A percentile compares a stretch with the other conserved stretches of the same genome.
Evolutionary conservation across 257 asterid species (phyloP).

Genomic region (Solanum bukasovii): DNA sequence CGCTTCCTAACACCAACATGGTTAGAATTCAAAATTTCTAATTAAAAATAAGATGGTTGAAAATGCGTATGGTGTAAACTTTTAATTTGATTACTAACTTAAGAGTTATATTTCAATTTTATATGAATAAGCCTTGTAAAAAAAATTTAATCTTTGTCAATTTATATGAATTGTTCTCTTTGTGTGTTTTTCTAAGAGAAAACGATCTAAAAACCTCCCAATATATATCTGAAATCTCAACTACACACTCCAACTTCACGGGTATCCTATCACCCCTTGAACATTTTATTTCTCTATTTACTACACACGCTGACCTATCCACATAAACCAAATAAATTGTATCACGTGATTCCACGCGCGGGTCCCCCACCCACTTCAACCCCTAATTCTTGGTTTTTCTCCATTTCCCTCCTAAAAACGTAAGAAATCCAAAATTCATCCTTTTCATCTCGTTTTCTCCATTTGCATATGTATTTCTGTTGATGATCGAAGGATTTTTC

Average conservation of each 20-base stretch:
- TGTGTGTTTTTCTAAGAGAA: not conserved
- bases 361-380: not conserved
- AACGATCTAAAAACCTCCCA: not conserved
- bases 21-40: not conserved
- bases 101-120: not conserved
- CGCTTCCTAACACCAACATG: not conserved
- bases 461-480: not conserved
- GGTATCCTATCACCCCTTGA: too few species aligned
- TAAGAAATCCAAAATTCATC: too few species aligned
- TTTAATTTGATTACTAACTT: not conserved
- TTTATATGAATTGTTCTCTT: not conserved
- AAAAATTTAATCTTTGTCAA: not conserved
- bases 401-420: not conserved
- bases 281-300: too few species aligned
- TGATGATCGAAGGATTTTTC: not conserved
- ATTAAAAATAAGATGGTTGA: not conserved
- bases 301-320: too few species aligned
- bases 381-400: too few species aligned
- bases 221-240: rapidly evolving
- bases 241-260: not conserved
- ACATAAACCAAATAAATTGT: not conserved
- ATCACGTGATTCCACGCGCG: not conserved
- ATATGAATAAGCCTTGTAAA: not conserved
- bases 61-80: not conserved
- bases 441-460: too few species aligned